phyloP scores from a whole-genome alignment of 2,329 filamentous ascomycete species.

The Phaeoacremonium minimum region DNA sequence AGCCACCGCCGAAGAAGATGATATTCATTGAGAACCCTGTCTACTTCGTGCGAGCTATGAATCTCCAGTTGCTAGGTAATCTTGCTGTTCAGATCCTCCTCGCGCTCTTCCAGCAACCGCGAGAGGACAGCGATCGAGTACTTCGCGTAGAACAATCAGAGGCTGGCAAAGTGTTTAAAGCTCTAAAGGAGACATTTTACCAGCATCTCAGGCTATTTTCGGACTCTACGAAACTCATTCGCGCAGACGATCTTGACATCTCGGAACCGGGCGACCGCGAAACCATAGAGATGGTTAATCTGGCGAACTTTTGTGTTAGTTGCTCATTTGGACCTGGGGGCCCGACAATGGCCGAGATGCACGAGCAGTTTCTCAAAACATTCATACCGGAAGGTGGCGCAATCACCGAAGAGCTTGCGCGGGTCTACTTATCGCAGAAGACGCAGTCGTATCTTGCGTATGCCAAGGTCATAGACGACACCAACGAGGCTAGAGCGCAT shows the following conservation, averaged over 20 bases:
- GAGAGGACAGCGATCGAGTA: constrained; percentile 19
- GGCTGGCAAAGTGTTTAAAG: constrained; percentile 27
- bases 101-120: constrained; percentile 26
- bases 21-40: constrained; percentile 24
- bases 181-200: constrained; percentile 24
- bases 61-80: constrained; percentile 25
- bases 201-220: constrained; percentile 27
- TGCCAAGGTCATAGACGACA: constrained; percentile 44
- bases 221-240: constrained; percentile 21
- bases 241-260: constrained; percentile 30
- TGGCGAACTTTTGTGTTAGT: constrained; percentile 40
- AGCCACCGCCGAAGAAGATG: constrained; percentile 22
- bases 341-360: constrained; percentile 33
- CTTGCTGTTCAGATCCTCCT: constrained; percentile 31
- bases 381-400: constrained; percentile 33
- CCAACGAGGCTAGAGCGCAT: constrained; percentile 41
- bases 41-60: constrained; percentile 29
- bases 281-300: constrained; percentile 41
- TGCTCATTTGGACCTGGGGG: constrained; percentile 17
- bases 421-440: constrained; percentile 42
- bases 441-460: constrained; percentile 48
- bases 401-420: constrained; percentile 33
- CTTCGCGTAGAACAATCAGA: constrained; percentile 23
- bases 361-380: constrained; percentile 40
- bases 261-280: constrained; percentile 30